phyloP scores from a whole-genome alignment of 2,329 filamentous ascomycete genomes.

The Xylariomycetidae sp. region DNA sequence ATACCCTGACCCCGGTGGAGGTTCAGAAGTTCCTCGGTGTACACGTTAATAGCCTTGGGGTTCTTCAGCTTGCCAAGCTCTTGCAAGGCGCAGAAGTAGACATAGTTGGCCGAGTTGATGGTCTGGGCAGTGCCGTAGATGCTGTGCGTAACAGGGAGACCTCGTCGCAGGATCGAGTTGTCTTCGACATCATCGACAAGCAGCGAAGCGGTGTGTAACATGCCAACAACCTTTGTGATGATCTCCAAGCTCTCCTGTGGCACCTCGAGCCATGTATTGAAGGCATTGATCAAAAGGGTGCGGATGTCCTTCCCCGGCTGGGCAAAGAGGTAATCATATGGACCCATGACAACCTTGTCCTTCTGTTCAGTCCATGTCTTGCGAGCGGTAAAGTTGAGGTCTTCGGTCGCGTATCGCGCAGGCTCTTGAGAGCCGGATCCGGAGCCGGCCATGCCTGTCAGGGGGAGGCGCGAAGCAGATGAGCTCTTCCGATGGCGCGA shows the following conservation, averaged over 20 bases:
- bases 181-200: conserved; percentile 89
- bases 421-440: conserved; percentile 43
- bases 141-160: conserved; percentile 75
- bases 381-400: conserved; percentile 47
- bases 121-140: conserved; percentile 86
- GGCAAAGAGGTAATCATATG: conserved; percentile 74
- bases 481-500: conserved; percentile 26
- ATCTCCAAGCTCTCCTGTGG: conserved; percentile 64
- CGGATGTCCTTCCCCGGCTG: conserved; percentile 85
- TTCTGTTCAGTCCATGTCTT: conserved; percentile 67
- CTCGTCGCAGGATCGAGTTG: conserved; percentile 68
- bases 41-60: conserved; percentile 63
- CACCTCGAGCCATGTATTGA: conserved; percentile 76
- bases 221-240: conserved; percentile 75
- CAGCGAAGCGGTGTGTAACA: conserved; percentile 80
- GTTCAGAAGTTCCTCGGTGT: conserved; percentile 77
- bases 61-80: conserved; percentile 70
- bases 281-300: conserved; percentile 71
- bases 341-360: conserved; percentile 71
- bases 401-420: conserved; percentile 48
- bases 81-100: conserved; percentile 76
- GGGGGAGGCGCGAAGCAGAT: conserved; percentile 14
- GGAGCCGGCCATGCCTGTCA: conserved; percentile 33
- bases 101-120: conserved; percentile 87
- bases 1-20: conserved; percentile 85